These are phyloP conservation scores for Grosmannia huntii DNA, from an alignment of 2,329 filamentous ascomycete species.

Conservation along the genomic window DNA sequence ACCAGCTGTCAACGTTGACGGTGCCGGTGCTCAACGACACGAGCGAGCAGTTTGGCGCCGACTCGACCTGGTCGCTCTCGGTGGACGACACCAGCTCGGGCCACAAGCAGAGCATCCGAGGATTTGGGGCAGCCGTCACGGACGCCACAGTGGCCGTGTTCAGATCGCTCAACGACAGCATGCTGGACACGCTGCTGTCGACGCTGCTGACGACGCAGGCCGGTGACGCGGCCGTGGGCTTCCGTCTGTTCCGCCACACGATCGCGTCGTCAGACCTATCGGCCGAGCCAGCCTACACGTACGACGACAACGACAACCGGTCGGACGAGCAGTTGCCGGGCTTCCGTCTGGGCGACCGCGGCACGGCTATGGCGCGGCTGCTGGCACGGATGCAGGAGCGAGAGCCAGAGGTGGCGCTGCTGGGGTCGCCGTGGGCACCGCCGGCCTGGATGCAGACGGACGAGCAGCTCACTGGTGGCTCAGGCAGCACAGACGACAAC, in stretches of 20 bases:
- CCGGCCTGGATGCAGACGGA: slow-evolving; percentile 31
- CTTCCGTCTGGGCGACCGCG: slow-evolving; percentile 26
- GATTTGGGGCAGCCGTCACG: slow-evolving; percentile 29
- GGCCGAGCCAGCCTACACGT: slow-evolving; percentile 25
- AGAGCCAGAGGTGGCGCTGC: slow-evolving; percentile 21
- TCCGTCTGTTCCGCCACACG: slow-evolving; percentile 26
- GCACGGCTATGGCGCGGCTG: slow-evolving; percentile 24
- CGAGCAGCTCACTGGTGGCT: slow-evolving; percentile 20
- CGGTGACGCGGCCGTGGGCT: slow-evolving; percentile 17
- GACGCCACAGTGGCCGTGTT: slow-evolving; percentile 27
- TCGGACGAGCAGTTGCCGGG: slow-evolving; percentile 17
- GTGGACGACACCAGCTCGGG: slow-evolving; percentile 25
- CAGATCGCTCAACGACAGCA: slow-evolving; percentile 18
- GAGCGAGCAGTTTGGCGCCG: slow-evolving; percentile 14
- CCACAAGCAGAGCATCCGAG: slow-evolving; percentile 25
- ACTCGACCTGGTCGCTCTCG: slow-evolving; percentile 24
- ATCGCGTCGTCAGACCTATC: slow-evolving; percentile 28
- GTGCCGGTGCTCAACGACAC: slow-evolving; percentile 22
- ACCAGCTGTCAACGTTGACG: slow-evolving; percentile 21
- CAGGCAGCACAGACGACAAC: slow-evolving; percentile 20
- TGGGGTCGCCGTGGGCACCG: slow-evolving; percentile 27
- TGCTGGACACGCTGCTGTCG: slow-evolving; percentile 20
- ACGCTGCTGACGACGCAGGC: slow-evolving; percentile 23
- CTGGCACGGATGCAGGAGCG: slow-evolving; percentile 22
- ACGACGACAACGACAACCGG: slow-evolving; percentile 22